These are phyloP conservation scores for Endothia cerciana DNA, from an alignment of 2,329 filamentous ascomycete genomes.

Conservation along the genomic window DNA sequence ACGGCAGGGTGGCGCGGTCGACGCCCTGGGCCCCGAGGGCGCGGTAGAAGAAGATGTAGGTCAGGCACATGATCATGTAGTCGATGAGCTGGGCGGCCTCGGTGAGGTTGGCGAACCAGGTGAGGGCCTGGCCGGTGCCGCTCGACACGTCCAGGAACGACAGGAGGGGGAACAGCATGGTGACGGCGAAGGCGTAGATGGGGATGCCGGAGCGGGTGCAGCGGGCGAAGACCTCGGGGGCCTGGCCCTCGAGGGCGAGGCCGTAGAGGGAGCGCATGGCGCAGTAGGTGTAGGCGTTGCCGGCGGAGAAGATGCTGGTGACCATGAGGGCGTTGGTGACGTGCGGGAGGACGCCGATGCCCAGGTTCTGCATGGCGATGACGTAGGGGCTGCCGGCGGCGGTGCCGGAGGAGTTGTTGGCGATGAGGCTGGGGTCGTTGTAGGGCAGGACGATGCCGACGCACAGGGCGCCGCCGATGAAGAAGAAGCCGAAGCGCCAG, in stretches of 20 bases:
- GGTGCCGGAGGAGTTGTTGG: constrained; percentile 46
- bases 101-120: constrained; percentile 59
- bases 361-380: constrained; percentile 62
- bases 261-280: constrained; percentile 30
- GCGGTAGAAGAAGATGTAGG: constrained; percentile 30
- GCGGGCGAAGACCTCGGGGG: constrained; percentile 51
- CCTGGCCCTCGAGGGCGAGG: constrained; percentile 28
- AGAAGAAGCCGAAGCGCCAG: constrained; percentile 72
- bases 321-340: constrained; percentile 58
- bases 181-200: constrained; percentile 58
- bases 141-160: constrained; percentile 29
- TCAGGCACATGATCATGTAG: constrained; percentile 52
- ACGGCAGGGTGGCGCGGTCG: constrained; percentile 57
- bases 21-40: constrained; percentile 24
- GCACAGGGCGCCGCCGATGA: constrained; percentile 68
- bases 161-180: constrained; percentile 57
- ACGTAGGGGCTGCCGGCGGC: constrained; percentile 66
- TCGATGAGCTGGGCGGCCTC: constrained; percentile 64
- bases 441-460: constrained; percentile 71
- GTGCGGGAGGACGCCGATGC: constrained; percentile 56
- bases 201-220: constrained; percentile 65
- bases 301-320: constrained; percentile 29
- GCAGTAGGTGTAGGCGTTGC: constrained; percentile 29
- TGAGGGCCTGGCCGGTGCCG: constrained; percentile 33
- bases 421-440: constrained; percentile 59